phyloP scores from a whole-genome alignment of 306 rosid genomes.

The Quercus berberidifolia region DNA sequence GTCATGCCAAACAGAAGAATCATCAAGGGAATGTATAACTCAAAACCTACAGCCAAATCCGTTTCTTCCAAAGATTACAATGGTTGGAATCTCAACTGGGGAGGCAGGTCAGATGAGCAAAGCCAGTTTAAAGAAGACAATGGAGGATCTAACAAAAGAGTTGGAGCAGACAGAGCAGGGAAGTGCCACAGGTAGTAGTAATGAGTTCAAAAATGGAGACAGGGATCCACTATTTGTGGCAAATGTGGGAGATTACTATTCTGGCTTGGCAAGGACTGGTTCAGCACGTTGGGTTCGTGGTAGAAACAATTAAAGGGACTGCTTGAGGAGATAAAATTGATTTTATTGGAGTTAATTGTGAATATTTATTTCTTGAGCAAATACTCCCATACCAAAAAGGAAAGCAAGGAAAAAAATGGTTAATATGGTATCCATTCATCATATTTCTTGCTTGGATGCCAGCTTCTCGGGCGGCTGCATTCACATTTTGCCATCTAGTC shows the following conservation, averaged over 20 bases:
- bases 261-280: conserved; percentile 63
- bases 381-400: background rate
- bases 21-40: conserved; percentile 31
- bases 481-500: conserved; percentile 8
- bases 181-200: conserved; percentile 26
- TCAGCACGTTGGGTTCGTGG: conserved; percentile 64
- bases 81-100: conserved; percentile 90
- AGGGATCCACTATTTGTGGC: conserved; percentile 95
- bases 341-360: conserved; percentile 8
- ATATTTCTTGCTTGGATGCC: conserved; percentile 24
- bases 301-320: conserved; percentile 41
- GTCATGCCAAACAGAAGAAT: conserved; percentile 22
- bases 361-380: background rate
- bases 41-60: conserved; percentile 40
- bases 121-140: conserved; percentile 71
- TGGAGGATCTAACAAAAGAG: conserved; percentile 82
- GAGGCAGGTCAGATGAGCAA: conserved; percentile 71
- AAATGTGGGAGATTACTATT: conserved; percentile 85
- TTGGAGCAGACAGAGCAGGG: conserved; percentile 75
- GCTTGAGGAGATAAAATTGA: conserved; percentile 11
- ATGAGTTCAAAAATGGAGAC: conserved; percentile 49
- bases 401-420: background rate
- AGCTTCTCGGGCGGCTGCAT: conserved; percentile 4
- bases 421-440: background rate
- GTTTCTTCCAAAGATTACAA: conserved; percentile 85